Base-by-base conservation (phyloP, 257 asterid species). In the Fraxinus cuspidata region DNA sequence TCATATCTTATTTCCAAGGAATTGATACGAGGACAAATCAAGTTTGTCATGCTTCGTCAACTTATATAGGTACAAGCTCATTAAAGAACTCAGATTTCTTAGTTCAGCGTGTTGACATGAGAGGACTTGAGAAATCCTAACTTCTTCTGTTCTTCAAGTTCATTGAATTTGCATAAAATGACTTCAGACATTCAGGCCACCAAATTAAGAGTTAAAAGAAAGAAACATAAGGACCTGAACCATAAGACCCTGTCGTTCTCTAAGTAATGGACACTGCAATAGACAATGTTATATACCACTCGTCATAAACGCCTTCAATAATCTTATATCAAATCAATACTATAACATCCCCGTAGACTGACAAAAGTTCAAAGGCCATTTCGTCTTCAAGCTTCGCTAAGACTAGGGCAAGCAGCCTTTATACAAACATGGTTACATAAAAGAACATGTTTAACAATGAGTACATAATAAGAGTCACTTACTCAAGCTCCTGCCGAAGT, bases 401-500 rank as follows among this genome's bases (percentile, higher is more conserved):
- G 44, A 38, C 11, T 38, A 38, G 11, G 58, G 21, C 18, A 49
- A 49, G 64, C 72, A 53, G 72, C 73, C 76, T 78, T 66, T n/a
- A 27, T 19, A 66, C 27, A 37, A 73, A 67, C 76, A 38, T 23
- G 58, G 56, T 70, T 47, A 32, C 32, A 29, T 60, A 18, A 16
- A 28, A 67, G 64, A 70, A 38, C 29, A 35, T 44, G 32, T 53
- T 70, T 4, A 67, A 23, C 16, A 18, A 75, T 0, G 27, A 69
- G 42, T 5, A 31, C 13, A 74, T 27, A 70, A 77, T 40, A 58
- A 3, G 49, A 75, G 66, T 67, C 75, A 85, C 89, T 84, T 84
- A 95, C 98, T 95, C 99, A 34, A 95, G 96, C 86, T 92, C 95
- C 82, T 91, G 98, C 19, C 96, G 89, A 74, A 95, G 96, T 6